Base-by-base conservation (phyloP, 768 basidiomycete genomes). In the Pleurotus pulmonarius region DNA sequence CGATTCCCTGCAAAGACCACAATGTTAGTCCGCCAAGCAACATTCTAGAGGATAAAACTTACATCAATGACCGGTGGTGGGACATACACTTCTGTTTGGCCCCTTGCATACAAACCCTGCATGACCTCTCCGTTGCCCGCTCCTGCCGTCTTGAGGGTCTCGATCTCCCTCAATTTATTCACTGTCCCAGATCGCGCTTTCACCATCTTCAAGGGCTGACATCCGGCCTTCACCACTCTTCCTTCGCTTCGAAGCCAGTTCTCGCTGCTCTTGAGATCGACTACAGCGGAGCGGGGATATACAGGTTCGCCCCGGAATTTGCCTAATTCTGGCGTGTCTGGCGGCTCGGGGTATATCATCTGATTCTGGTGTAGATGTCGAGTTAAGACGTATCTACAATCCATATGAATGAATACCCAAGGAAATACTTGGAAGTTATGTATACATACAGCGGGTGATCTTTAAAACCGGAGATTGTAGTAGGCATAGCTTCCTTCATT, bases 241-340 rank as follows among this genome's bases (percentile, higher is more conserved):
- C 97, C 97, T 55, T 83, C 78, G 38, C 69, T 82, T 6, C 95
- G 83, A 86, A 96, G 87, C 94, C 94, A 99, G 63, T 89, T 95
- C 70, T 98, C 97, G 26, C 90, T 83, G 8, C 92, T 89, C 73
- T 95, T 96, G 47, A 98, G 82, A 4, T 83, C 71, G n/a, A 95
- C 75, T 12, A 99, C 90, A 41, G 87, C 81, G 2, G 86, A 82
- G 43, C 96, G 86, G 39, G 92, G 82, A 69, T 92, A 98, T 20
- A 99, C 96, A 9, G 92, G 74, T 69, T 97, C 93, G 54, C 94
- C 96, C 55, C 89, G 85, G 75, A 98, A 98, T 62, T 89, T 88
- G 45, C 95, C 96, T 52, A 96, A 75, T 65, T 93, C 88, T n/a
- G 80, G 76, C 8, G 81, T 81, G 20, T 66, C 67, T 18, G 80